phyloP scores from a whole-genome alignment of 2,329 filamentous ascomycete species.

The Fusarium pseudoanthophilum region DNA sequence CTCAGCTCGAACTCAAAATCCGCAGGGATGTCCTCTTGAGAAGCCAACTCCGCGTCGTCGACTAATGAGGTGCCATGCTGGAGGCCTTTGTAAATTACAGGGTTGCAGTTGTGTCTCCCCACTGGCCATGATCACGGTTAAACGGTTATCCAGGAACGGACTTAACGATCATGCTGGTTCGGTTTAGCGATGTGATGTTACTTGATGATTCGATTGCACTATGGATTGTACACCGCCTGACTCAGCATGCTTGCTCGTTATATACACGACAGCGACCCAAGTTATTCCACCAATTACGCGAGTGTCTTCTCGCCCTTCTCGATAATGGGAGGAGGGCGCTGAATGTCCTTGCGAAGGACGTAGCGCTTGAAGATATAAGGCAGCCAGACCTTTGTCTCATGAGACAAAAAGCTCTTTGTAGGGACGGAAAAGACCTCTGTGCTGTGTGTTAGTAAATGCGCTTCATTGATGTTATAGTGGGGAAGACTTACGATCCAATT shows the following conservation, averaged over 20 bases:
- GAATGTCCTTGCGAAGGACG: constrained; percentile 3
- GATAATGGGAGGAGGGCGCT: constrained; percentile 7
- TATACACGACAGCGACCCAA: background rate
- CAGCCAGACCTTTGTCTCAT: constrained; percentile 41
- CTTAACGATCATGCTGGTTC: background rate
- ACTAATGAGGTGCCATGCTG: too few relatives aligned
- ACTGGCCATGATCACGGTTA: background rate
- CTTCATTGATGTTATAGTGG: accelerated
- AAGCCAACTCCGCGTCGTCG: background rate
- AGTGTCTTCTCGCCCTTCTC: constrained; percentile 20
- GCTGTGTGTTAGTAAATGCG: background rate
- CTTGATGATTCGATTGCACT: background rate
- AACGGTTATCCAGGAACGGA: too few relatives aligned
- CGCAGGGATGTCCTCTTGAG: accelerated
- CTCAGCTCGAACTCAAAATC: background rate
- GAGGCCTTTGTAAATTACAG: too few relatives aligned
- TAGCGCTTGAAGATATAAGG: constrained; percentile 41
- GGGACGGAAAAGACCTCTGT: constrained; percentile 58
- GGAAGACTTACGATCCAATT: constrained; percentile 55
- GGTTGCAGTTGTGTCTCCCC: too few relatives aligned
- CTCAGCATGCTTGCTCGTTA: background rate
- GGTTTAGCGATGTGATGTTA: background rate
- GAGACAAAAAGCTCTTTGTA: constrained; percentile 54
- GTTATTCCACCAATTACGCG: background rate
- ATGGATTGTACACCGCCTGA: background rate